These are phyloP conservation scores for Kodamaea laetipori DNA, from an alignment of 805 yeast genomes.

Conservation along the genomic window DNA sequence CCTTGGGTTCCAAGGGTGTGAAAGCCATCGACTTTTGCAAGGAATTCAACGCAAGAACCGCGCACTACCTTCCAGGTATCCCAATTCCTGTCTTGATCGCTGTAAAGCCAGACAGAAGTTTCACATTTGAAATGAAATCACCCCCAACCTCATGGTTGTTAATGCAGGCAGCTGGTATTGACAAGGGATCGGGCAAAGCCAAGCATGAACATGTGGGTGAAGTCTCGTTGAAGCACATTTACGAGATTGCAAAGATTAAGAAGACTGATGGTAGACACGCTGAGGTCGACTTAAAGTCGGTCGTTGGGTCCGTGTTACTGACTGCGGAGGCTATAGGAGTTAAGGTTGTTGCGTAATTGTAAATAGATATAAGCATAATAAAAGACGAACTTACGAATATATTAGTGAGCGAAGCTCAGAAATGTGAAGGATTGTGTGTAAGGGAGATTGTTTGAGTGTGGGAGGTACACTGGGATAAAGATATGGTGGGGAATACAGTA, in stretches of 20 bases:
- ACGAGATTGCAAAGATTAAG: constrained; percentile 93
- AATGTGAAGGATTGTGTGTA: no score
- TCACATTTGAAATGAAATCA: constrained; percentile 80
- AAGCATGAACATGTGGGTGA: constrained; percentile 66
- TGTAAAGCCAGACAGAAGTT: constrained; percentile 90
- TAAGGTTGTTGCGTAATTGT: constrained; percentile 62
- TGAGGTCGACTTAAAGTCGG: constrained; percentile 66
- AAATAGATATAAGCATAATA: not conserved
- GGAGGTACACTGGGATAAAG: no score
- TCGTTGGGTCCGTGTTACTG: constrained; percentile 79
- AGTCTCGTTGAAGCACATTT: constrained; percentile 80
- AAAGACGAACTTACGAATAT: not conserved
- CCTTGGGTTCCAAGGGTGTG: constrained; percentile 96
- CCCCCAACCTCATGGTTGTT: constrained; percentile 91
- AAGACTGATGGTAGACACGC: constrained; percentile 81
- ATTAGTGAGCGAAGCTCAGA: not conserved
- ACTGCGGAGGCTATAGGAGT: constrained; percentile 92
- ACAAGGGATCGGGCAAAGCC: constrained; percentile 74
- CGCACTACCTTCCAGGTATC: constrained; percentile 77
- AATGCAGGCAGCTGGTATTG: constrained; percentile 75
- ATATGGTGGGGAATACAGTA: no score
- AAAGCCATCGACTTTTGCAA: constrained; percentile 98
- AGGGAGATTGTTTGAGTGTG: no score
- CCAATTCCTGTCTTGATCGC: constrained; percentile 87
- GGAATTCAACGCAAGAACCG: constrained; percentile 96